Evolutionary conservation across 345 rosid species (phyloP).

Genomic region (Acer yangbiense): DNA sequence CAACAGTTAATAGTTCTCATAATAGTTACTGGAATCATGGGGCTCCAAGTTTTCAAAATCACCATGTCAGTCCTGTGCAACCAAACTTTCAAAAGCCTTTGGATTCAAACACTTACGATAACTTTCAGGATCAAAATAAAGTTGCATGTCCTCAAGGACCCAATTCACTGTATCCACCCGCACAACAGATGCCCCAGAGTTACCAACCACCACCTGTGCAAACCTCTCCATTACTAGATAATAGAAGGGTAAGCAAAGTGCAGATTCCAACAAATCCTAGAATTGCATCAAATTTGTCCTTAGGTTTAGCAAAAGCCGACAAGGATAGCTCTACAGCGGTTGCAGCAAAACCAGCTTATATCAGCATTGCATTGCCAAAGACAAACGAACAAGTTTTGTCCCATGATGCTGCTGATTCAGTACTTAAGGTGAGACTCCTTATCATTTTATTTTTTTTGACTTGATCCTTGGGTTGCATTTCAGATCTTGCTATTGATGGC

Average conservation of each 20-base stretch:
- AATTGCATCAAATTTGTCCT: slow-evolving; percentile 87
- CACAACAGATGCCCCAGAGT: slow-evolving; percentile 56
- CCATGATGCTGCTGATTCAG: slow-evolving; percentile 58
- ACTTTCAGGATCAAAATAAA: slow-evolving; percentile 73
- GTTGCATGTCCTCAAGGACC: slow-evolving; percentile 56
- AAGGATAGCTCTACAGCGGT: slow-evolving; percentile 55
- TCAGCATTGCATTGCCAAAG: slow-evolving; percentile 73
- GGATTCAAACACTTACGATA: slow-evolving; percentile 64
- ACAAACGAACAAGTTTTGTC: slow-evolving; percentile 49
- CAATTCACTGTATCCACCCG: slow-evolving; percentile 53
- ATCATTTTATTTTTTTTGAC: neutral
- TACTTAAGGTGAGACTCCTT: slow-evolving; percentile 59
- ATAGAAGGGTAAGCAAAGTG: slow-evolving; percentile 74
- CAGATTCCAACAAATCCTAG: slow-evolving; percentile 98
- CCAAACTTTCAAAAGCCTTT: slow-evolving; percentile 59
- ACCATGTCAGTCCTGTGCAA: slow-evolving; percentile 60
- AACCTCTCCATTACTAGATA: slow-evolving; percentile 50
- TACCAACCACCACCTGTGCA: slow-evolving; percentile 53
- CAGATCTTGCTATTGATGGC: neutral
- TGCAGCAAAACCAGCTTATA: slow-evolving; percentile 76
- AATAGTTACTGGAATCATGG: slow-evolving; percentile 77
- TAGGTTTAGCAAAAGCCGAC: slow-evolving; percentile 65
- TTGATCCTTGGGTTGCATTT: neutral
- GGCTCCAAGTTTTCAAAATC: slow-evolving; percentile 57
- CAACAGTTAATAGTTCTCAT: slow-evolving; percentile 54